A percentile compares a stretch with the other conserved stretches of the same genome.
phyloP scores from a whole-genome alignment of 179 eudicot genomes.

The Spinacia oleracea region DNA sequence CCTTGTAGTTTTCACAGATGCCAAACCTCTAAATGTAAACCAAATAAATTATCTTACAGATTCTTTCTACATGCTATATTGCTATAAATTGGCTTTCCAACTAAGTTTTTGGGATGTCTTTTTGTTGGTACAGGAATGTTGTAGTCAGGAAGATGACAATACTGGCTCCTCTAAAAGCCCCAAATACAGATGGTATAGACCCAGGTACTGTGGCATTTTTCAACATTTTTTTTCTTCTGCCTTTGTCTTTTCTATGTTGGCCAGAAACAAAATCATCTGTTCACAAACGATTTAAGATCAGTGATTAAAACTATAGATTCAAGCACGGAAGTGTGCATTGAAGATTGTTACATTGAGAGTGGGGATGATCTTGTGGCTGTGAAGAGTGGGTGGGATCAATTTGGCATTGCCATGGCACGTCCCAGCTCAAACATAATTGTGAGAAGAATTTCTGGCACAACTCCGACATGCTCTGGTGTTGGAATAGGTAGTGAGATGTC shows the following conservation, averaged over 20 bases:
- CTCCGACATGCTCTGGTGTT: slow-evolving; percentile 94
- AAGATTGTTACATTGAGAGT: slow-evolving; percentile 84
- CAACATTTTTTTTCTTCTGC: background rate
- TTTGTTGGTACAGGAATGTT: slow-evolving; percentile 59
- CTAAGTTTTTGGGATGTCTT: background rate
- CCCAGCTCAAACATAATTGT: slow-evolving; percentile 82
- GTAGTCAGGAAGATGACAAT: slow-evolving; percentile 85
- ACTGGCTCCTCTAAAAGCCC: slow-evolving; percentile 92
- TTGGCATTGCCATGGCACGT: slow-evolving; percentile 66
- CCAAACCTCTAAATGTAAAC: background rate
- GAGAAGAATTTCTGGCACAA: slow-evolving; percentile 86
- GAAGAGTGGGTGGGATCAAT: slow-evolving; percentile 93
- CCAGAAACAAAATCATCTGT: background rate
- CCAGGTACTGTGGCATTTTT: slow-evolving; percentile 57
- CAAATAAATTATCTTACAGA: background rate
- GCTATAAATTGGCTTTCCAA: background rate
- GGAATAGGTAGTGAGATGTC: slow-evolving; percentile 99
- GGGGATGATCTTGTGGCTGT: slow-evolving; percentile 88
- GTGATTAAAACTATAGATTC: slow-evolving; percentile 51
- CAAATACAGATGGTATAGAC: slow-evolving; percentile 97
- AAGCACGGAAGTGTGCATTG: slow-evolving; percentile 77
- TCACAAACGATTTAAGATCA: background rate
- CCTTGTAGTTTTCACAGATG: background rate
- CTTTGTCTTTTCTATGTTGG: background rate
- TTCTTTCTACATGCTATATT: background rate